Conservation (phyloP, 768 basidiomycete genomes). For the Lyophyllum shimeji region DNA sequence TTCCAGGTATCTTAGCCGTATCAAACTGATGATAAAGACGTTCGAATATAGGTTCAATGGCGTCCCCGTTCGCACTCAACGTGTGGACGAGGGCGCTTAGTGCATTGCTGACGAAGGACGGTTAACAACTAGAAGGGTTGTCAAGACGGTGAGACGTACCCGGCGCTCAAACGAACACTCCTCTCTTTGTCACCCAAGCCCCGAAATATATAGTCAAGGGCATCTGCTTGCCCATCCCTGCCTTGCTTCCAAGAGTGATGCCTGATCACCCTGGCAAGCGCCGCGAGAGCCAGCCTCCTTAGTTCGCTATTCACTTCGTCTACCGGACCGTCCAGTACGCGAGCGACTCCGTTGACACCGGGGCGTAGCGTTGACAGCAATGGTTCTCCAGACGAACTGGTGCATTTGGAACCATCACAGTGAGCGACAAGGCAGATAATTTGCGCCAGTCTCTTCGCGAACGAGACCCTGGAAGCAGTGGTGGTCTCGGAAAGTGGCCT, state of each 20-base stretch:
- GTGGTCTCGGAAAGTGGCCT: conserved; percentile 39
- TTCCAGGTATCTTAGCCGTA: conserved; percentile 41
- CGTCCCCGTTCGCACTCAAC: conserved; percentile 28
- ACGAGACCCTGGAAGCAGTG: conserved; percentile 26
- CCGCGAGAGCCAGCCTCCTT: conserved; percentile 40
- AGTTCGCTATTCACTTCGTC: conserved; percentile 48
- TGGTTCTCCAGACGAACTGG: conserved; percentile 21
- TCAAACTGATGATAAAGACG: conserved; percentile 51
- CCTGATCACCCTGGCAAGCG: conserved; percentile 39
- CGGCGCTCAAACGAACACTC: conserved; percentile 62
- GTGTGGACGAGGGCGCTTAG: conserved; percentile 46
- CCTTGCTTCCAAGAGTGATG: conserved; percentile 38
- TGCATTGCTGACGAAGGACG: conserved; percentile 37
- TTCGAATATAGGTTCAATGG: conserved; percentile 41
- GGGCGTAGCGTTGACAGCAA: conserved; percentile 29
- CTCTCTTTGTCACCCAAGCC: conserved; percentile 58
- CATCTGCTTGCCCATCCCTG: conserved; percentile 27
- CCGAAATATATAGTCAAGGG: conserved; percentile 38
- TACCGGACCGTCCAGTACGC: conserved; percentile 47
- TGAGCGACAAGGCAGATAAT: conserved; percentile 38
- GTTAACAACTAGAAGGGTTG: not conserved
- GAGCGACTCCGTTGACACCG: conserved; percentile 33
- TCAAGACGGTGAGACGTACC: conserved; percentile 42
- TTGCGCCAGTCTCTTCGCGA: conserved; percentile 31
- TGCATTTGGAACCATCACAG: conserved; percentile 31